phyloP scores from a whole-genome alignment of 257 asterid species.

The Gentiana macrophylla region DNA sequence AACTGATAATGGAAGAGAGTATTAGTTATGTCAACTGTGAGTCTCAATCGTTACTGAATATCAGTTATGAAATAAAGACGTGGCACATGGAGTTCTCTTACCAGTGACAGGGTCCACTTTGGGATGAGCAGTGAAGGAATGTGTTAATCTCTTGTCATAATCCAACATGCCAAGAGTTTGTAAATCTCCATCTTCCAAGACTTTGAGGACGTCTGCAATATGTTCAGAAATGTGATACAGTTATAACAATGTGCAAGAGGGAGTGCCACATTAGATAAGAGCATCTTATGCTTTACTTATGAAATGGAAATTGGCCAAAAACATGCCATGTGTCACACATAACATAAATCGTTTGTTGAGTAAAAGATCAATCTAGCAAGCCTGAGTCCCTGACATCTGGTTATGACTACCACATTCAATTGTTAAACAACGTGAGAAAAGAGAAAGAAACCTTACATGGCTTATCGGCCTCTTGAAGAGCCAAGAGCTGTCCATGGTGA shows the following conservation, averaged over 20 bases:
- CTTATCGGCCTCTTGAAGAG: constrained; percentile 84
- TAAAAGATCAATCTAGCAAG: neutral
- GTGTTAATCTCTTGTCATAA: constrained; percentile 78
- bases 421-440: neutral
- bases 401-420: neutral
- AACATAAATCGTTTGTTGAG: too few relatives aligned
- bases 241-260: neutral
- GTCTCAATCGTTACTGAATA: too few relatives aligned
- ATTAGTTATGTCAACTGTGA: too few relatives aligned
- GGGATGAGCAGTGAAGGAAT: constrained; percentile 96
- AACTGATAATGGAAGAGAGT: too few relatives aligned
- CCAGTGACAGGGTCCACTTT: constrained; percentile 93
- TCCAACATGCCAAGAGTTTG: constrained; percentile 91
- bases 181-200: constrained; percentile 92
- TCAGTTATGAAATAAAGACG: neutral
- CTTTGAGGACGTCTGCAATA: constrained; percentile 64
- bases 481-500: constrained; percentile 92
- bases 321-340: too few relatives aligned
- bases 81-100: constrained; percentile 16
- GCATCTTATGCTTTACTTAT: too few relatives aligned
- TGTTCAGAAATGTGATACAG: constrained; percentile 7
- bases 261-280: too few relatives aligned
- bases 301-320: too few relatives aligned
- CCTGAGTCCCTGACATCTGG: neutral
- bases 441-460: constrained; percentile 59